Conservation (phyloP, 768 basidiomycete species). For the Calocera viscosa region DNA sequence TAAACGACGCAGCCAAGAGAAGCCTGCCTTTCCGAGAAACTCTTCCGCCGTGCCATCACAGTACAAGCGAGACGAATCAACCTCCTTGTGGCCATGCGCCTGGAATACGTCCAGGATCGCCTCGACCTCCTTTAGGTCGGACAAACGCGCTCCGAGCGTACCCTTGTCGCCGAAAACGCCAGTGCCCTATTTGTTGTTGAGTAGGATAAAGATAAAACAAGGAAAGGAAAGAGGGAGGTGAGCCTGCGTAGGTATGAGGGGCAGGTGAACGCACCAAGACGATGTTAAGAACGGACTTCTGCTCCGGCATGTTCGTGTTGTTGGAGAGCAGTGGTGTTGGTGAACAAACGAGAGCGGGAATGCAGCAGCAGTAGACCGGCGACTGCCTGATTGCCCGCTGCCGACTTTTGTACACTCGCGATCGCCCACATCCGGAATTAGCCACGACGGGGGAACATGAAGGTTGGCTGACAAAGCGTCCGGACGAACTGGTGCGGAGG, state of each 20-base stretch:
- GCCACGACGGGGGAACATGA: too few relatives aligned
- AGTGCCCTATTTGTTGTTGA: constrained; percentile 30
- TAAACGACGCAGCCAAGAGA: constrained; percentile 9
- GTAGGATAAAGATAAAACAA: neutral
- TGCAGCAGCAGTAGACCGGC: too few relatives aligned
- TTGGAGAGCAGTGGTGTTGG: too few relatives aligned
- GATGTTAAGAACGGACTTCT: constrained; percentile 37
- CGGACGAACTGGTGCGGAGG: too few relatives aligned
- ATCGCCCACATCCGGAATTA: too few relatives aligned
- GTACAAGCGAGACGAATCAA: constrained; percentile 26
- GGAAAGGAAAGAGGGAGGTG: neutral
- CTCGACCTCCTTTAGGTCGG: constrained; percentile 37
- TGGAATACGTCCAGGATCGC: constrained; percentile 43
- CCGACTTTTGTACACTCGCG: too few relatives aligned
- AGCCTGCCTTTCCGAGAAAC: constrained; percentile 32
- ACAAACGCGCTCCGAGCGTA: constrained; percentile 32
- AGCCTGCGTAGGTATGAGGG: neutral
- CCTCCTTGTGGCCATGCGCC: constrained; percentile 37
- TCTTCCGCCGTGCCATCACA: constrained; percentile 27
- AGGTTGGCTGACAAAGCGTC: too few relatives aligned
- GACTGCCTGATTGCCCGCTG: too few relatives aligned
- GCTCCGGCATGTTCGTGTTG: constrained; percentile 14
- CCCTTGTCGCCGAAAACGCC: constrained; percentile 44
- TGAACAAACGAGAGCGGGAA: too few relatives aligned
- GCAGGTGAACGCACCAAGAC: constrained; percentile 35